phyloP scores from a whole-genome alignment of 257 asterid genomes.

The Forsythia viridissima region DNA sequence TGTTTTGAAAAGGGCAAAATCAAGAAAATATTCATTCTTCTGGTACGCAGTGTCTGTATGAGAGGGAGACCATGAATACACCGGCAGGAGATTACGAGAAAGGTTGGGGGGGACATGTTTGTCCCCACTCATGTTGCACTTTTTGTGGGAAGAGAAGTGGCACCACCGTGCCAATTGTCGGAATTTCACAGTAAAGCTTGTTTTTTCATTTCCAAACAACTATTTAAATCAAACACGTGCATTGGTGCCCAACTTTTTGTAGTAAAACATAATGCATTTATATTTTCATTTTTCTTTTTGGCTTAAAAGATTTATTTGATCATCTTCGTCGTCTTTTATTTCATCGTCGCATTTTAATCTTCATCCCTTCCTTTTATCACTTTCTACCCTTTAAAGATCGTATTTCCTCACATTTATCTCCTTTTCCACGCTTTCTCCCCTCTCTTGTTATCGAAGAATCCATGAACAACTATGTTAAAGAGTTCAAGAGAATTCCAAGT shows the following conservation, averaged over 20 bases:
- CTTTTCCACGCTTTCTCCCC: background rate
- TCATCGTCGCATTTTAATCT: background rate
- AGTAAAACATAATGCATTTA: background rate
- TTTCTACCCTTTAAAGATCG: too few relatives aligned
- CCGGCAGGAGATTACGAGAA: background rate
- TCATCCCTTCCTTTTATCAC: too few relatives aligned
- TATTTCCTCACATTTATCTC: background rate
- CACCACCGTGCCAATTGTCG: background rate
- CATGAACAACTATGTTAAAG: too few relatives aligned
- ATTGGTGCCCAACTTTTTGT: background rate
- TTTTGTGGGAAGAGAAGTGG: slow-evolving; percentile 11
- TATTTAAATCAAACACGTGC: background rate
- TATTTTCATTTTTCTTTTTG: too few relatives aligned
- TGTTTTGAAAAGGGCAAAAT: background rate
- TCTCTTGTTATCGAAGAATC: background rate
- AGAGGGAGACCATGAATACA: background rate
- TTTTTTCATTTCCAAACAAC: background rate
- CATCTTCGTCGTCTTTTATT: too few relatives aligned
- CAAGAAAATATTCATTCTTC: slow-evolving; percentile 12
- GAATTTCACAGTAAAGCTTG: background rate
- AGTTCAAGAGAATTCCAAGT: background rate
- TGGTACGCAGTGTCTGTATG: slow-evolving; percentile 16
- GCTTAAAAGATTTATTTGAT: too few relatives aligned
- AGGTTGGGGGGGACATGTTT: background rate
- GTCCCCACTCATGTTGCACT: slow-evolving; percentile 35